phyloP scores from a whole-genome alignment of 2,329 filamentous ascomycete species.

The Tolypocladium tropicale region DNA sequence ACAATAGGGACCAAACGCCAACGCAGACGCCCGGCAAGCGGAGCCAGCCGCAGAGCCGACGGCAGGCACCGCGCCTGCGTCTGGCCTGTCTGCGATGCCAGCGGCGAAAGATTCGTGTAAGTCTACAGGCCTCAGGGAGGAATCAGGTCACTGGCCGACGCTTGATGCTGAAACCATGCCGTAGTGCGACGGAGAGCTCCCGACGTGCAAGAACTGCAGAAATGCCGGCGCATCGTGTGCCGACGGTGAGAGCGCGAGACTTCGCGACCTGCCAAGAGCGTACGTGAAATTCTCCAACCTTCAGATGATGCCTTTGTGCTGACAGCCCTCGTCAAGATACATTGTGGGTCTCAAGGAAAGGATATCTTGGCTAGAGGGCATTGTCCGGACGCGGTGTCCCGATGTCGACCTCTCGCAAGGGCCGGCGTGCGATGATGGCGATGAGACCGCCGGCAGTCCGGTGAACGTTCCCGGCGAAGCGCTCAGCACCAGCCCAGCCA shows the following conservation, averaged over 20 bases:
- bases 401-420: constrained; percentile 26
- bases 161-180: neutral
- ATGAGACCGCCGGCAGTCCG: neutral
- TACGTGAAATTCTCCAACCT: constrained; percentile 7
- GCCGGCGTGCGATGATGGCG: neutral
- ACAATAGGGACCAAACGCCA: neutral
- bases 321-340: neutral
- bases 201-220: constrained; percentile 30
- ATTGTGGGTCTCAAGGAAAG: constrained; percentile 1
- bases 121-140: constrained; percentile 1
- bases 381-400: constrained; percentile 29
- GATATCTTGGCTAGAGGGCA: constrained; percentile 31
- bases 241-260: constrained; percentile 30
- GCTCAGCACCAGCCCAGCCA: constrained; percentile 1
- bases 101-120: constrained; percentile 36
- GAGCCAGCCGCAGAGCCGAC: constrained; percentile 11
- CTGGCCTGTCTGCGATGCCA: constrained; percentile 30
- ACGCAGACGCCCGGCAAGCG: constrained; percentile 3
- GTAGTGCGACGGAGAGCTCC: constrained; percentile 33
- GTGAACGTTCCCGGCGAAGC: neutral
- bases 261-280: constrained; percentile 30
- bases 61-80: constrained; percentile 11
- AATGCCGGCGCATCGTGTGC: constrained; percentile 30
- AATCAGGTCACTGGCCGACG: no score
- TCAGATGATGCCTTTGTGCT: neutral